Conservation (phyloP, 441 rosid species). For the Jatropha multifida region DNA sequence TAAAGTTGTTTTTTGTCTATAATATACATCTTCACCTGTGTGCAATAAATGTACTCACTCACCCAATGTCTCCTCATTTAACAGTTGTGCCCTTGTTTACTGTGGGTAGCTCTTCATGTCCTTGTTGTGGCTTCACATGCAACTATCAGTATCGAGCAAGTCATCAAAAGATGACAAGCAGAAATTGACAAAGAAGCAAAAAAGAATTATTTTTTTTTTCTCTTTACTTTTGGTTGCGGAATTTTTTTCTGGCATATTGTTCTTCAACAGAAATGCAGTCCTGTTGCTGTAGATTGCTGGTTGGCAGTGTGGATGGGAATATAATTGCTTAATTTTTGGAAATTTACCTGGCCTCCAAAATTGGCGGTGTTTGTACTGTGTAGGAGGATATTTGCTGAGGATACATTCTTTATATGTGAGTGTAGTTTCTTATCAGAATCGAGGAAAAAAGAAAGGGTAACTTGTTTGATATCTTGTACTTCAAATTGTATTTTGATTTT, state of each 20-base stretch:
- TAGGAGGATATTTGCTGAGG: conserved; percentile 1
- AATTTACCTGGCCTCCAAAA: neutral
- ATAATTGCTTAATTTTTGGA: neutral
- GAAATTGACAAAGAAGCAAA: conserved; percentile 22
- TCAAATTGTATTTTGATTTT: no score
- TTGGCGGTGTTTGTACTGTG: conserved; percentile 18
- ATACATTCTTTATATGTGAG: conserved; percentile 10
- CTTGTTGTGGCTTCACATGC: conserved; percentile 15
- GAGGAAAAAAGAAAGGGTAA: neutral
- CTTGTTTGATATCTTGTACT: neutral
- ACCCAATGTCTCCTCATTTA: neutral
- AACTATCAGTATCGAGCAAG: neutral
- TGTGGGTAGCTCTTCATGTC: conserved; percentile 14
- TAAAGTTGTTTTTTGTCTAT: neutral
- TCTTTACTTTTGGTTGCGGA: conserved; percentile 13
- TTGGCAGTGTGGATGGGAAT: conserved; percentile 11
- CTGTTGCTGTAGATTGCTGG: conserved; percentile 19
- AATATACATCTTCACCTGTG: neutral
- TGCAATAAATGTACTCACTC: neutral
- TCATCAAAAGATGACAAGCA: conserved; percentile 6
- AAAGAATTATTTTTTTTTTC: neutral
- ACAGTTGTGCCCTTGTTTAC: conserved; percentile 11
- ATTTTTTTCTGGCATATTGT: conserved; percentile 24
- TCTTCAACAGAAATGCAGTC: conserved; percentile 28
- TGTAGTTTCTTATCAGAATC: conserved; percentile 5